Conservation (phyloP, 768 basidiomycete genomes). For the Naematelia aurantialba region DNA sequence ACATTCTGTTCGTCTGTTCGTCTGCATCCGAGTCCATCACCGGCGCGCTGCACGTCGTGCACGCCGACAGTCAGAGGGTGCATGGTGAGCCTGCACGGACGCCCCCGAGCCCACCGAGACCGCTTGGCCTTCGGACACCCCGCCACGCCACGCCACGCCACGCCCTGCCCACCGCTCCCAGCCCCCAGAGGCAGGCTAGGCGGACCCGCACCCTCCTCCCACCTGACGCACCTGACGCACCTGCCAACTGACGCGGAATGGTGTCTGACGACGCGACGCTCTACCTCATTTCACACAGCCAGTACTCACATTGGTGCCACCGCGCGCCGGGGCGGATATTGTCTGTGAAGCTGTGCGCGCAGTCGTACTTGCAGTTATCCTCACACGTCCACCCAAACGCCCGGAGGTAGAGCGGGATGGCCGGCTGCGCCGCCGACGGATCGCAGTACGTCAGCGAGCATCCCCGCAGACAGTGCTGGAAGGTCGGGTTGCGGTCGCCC, state of each 20-base stretch:
- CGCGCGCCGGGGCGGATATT: conserved; percentile 47
- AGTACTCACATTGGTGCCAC: conserved; percentile 42
- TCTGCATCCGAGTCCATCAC: neutral
- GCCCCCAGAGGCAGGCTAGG: too few species aligned
- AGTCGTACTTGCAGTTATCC: conserved; percentile 83
- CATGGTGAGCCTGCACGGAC: too few species aligned
- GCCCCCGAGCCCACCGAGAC: too few species aligned
- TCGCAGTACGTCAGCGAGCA: conserved; percentile 56
- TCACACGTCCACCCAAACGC: conserved; percentile 80
- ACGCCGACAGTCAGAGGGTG: too few species aligned
- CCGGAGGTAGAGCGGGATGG: conserved; percentile 59
- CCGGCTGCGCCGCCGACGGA: conserved; percentile 45
- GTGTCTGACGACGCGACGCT: neutral
- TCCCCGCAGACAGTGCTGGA: conserved; percentile 56
- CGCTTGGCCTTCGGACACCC: too few species aligned
- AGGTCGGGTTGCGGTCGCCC: conserved; percentile 62
- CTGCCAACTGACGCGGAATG: too few species aligned
- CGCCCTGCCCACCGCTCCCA: too few species aligned
- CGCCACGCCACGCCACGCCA: too few species aligned
- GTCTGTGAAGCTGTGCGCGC: conserved; percentile 76
- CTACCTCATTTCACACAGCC: neutral
- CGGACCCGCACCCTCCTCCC: too few species aligned
- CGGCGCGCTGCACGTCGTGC: too few species aligned
- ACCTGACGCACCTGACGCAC: too few species aligned
- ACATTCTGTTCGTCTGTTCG: neutral